Conservation (phyloP, 2,329 filamentous ascomycete genomes). For the Onygenales sp. region DNA sequence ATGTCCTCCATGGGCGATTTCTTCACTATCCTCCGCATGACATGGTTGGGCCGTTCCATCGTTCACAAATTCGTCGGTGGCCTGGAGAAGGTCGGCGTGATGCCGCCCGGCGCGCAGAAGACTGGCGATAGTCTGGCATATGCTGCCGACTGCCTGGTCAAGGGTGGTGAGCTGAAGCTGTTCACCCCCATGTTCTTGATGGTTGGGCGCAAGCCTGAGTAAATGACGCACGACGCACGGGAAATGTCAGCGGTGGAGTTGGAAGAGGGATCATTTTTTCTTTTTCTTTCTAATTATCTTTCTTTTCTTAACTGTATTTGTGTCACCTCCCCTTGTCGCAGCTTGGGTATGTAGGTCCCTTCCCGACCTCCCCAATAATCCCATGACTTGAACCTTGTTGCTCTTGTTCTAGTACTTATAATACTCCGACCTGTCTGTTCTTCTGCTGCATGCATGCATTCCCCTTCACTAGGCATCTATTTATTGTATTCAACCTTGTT, state of each 20-base stretch:
- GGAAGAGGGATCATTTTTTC: neutral
- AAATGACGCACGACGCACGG: conserved; percentile 8
- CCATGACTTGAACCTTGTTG: no score
- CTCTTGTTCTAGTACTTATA: no score
- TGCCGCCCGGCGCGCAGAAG: conserved; percentile 80
- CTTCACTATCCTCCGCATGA: conserved; percentile 81
- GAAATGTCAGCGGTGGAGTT: neutral
- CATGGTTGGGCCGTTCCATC: conserved; percentile 64
- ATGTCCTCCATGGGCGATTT: conserved; percentile 71
- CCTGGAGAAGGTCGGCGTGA: conserved; percentile 65
- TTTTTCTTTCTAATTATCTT: neutral
- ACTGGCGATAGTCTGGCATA: conserved; percentile 81
- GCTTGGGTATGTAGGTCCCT: neutral
- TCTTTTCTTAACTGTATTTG: neutral
- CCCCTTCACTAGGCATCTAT: neutral
- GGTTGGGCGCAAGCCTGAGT: conserved; percentile 74
- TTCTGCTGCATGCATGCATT: no score
- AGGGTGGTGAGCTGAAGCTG: conserved; percentile 77
- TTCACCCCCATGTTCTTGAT: conserved; percentile 99
- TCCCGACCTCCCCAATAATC: neutral
- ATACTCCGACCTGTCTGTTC: no score
- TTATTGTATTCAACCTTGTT: neutral
- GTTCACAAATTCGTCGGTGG: conserved; percentile 68
- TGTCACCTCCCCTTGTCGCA: neutral
- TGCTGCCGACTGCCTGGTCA: conserved; percentile 76